Evolutionary conservation across 345 rosid species (phyloP).

Genomic region (Psidium friedrichsthalianum): DNA sequence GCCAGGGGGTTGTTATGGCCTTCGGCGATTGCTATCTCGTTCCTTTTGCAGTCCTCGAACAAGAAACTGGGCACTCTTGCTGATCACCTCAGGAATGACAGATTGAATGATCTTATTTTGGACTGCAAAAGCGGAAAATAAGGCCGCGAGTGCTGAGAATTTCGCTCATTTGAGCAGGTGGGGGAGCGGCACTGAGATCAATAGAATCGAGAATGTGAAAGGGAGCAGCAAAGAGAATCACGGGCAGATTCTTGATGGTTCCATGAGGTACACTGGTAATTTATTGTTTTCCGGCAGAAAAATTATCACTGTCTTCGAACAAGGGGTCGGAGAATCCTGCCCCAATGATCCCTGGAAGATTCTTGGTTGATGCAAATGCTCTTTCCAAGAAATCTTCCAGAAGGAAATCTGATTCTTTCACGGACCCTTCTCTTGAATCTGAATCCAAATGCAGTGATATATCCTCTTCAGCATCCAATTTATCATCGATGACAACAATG

Average conservation of each 20-base stretch:
- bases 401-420: slow-evolving; percentile 11
- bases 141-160: neutral
- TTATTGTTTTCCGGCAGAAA: slow-evolving; percentile 22
- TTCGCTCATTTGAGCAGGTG: slow-evolving; percentile 14
- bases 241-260: slow-evolving; percentile 39
- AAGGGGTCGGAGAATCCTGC: slow-evolving; percentile 10
- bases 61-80: slow-evolving; percentile 31
- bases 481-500: slow-evolving; percentile 1
- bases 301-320: slow-evolving; percentile 17
- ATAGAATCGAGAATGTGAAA: slow-evolving; percentile 15
- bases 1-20: slow-evolving; percentile 39
- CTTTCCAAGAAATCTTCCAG: slow-evolving; percentile 16
- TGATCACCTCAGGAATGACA: slow-evolving; percentile 38
- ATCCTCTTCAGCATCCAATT: slow-evolving; percentile 17
- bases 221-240: slow-evolving; percentile 36
- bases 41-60: slow-evolving; percentile 13
- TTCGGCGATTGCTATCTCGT: slow-evolving; percentile 8
- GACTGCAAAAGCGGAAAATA: slow-evolving; percentile 13
- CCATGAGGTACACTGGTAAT: slow-evolving; percentile 39
- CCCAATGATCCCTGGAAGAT: slow-evolving; percentile 28
- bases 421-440: slow-evolving; percentile 15
- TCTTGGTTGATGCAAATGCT: slow-evolving; percentile 41
- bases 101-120: slow-evolving; percentile 27
- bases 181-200: slow-evolving; percentile 18
- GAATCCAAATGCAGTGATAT: slow-evolving; percentile 33